Conservation (phyloP, 1,284 basidiomycete species). For the Sanghuangporus baumii region DNA sequence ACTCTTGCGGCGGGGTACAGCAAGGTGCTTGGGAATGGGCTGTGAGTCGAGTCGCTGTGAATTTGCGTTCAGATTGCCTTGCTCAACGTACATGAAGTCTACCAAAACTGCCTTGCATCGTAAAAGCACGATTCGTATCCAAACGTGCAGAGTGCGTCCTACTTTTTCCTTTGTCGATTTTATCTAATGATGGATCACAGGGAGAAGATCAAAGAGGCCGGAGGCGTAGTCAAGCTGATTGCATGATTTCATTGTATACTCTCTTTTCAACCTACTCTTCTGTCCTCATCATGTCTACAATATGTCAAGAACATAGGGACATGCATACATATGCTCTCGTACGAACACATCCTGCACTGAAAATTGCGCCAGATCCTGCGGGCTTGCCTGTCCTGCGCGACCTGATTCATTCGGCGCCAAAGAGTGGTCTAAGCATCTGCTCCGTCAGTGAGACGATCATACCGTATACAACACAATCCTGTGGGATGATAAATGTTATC, state of each 20-base stretch:
- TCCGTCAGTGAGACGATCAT: too few relatives aligned
- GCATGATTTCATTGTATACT: slow-evolving; percentile 50
- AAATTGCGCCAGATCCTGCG: too few relatives aligned
- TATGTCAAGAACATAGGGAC: slow-evolving; percentile 5
- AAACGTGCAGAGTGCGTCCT: slow-evolving; percentile 76
- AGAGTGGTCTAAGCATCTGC: too few relatives aligned
- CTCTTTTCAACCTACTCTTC: neutral
- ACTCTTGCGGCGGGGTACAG: slow-evolving; percentile 81
- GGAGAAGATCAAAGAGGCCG: slow-evolving; percentile 86
- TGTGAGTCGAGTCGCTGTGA: slow-evolving; percentile 39
- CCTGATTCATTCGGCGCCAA: too few relatives aligned
- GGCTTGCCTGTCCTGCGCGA: too few relatives aligned
- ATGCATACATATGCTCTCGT: slow-evolving; percentile 3
- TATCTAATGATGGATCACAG: slow-evolving; percentile 31
- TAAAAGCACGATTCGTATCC: slow-evolving; percentile 94
- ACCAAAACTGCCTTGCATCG: slow-evolving; percentile 85
- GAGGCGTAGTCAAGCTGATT: slow-evolving; percentile 87
- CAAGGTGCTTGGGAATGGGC: slow-evolving; percentile 88
- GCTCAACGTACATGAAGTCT: slow-evolving; percentile 37
- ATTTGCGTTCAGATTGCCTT: neutral
- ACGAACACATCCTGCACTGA: neutral
- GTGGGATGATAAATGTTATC: too few relatives aligned
- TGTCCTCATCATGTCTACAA: slow-evolving; percentile 1
- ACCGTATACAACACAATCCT: too few relatives aligned
- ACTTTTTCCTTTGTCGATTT: neutral